Evolutionary conservation across 768 basidiomycete species (phyloP).

Genomic region (Amanita muscaria): DNA sequence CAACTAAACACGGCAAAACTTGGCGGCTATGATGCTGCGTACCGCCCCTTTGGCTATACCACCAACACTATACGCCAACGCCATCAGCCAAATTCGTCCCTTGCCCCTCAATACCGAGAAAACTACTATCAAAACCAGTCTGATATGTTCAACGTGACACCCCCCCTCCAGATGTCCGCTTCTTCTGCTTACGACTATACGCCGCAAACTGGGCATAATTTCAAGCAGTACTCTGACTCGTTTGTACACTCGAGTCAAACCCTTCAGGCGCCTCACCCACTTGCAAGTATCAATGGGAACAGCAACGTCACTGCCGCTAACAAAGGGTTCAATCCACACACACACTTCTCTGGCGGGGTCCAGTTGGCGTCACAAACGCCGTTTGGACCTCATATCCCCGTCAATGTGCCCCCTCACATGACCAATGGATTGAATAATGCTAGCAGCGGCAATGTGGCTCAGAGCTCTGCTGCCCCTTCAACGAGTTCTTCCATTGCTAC

Average conservation of each 20-base stretch:
- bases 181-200: constrained; percentile 28
- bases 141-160: constrained; percentile 27
- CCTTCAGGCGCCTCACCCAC: background rate
- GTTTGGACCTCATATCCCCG: constrained; percentile 60
- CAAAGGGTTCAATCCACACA: constrained; percentile 21
- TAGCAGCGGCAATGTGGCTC: constrained; percentile 10
- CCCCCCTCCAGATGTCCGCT: constrained; percentile 30
- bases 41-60: constrained; percentile 28
- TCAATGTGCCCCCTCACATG: constrained; percentile 22
- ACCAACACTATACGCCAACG: constrained; percentile 37
- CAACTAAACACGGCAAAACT: constrained; percentile 24
- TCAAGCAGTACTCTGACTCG: constrained; percentile 1
- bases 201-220: constrained; percentile 14
- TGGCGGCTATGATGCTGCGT: constrained; percentile 25
- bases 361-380: constrained; percentile 68
- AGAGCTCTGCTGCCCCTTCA: constrained; percentile 15
- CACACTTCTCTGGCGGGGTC: constrained; percentile 19
- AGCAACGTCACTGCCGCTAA: background rate
- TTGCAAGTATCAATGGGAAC: background rate
- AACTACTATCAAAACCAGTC: constrained; percentile 29
- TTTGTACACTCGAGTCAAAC: constrained; percentile 2
- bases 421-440: constrained; percentile 12
- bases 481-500: constrained; percentile 20
- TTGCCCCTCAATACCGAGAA: constrained; percentile 15
- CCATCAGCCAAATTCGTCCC: constrained; percentile 27